Evolutionary conservation across 139 green algal species (phyloP).

Genomic region (Coccomyxa sp.): DNA sequence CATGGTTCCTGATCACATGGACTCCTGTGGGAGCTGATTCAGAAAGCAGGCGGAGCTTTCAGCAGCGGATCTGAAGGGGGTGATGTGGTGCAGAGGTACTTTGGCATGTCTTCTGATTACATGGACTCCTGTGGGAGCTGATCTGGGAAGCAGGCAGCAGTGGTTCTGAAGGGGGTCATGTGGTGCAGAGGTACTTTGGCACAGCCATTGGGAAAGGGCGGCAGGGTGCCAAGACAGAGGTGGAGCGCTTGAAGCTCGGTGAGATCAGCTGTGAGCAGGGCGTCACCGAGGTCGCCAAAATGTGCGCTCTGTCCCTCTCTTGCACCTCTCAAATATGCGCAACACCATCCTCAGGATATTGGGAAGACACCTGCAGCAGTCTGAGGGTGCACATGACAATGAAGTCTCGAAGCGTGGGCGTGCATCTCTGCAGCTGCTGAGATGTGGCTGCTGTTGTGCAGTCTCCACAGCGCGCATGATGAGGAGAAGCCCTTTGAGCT

Average conservation of each 20-base stretch:
- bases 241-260: conserved; percentile 95
- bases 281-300: conserved; percentile 89
- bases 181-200: conserved; percentile 80
- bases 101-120: neutral
- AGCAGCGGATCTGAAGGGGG: neutral
- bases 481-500: conserved; percentile 99
- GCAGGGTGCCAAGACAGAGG: conserved; percentile 95
- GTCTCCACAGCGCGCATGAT: conserved; percentile 89
- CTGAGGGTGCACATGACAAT: neutral
- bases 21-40: neutral
- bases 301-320: conserved; percentile 30
- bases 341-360: neutral
- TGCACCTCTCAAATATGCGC: neutral
- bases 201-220: conserved; percentile 93
- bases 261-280: conserved; percentile 86
- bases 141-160: neutral
- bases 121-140: neutral
- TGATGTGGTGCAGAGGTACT: neutral
- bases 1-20: neutral
- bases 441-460: conserved; percentile 11
- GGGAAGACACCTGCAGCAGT: neutral
- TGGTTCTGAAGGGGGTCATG: neutral
- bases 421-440: neutral
- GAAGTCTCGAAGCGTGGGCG: neutral
- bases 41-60: neutral